Evolutionary conservation across 495 filamentous ascomycete genomes (phyloP).

Genomic region (Aspergillus biplanus): DNA sequence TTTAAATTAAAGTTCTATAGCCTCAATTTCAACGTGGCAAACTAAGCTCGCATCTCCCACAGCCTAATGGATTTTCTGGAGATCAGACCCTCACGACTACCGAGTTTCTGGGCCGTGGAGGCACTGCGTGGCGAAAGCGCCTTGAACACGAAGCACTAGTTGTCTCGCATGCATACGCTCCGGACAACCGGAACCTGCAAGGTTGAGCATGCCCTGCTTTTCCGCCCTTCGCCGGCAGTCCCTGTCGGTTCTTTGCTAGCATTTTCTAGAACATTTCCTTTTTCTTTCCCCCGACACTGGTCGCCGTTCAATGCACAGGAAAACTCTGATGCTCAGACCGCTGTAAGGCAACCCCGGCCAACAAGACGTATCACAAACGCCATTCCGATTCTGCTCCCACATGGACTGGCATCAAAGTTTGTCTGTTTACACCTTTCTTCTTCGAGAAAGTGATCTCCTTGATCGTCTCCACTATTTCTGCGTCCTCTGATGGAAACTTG

Average conservation of each 20-base stretch:
- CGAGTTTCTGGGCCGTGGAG: background rate
- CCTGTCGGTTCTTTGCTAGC: background rate
- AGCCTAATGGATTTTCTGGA: background rate
- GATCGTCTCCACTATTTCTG: background rate
- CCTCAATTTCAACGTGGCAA: background rate
- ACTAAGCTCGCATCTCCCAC: background rate
- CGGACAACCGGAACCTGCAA: constrained; percentile 1
- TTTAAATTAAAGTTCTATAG: background rate
- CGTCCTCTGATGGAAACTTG: background rate
- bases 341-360: background rate
- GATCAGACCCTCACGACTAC: background rate
- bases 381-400: constrained; percentile 1
- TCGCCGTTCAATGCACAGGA: background rate
- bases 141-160: background rate
- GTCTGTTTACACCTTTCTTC: background rate
- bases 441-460: background rate
- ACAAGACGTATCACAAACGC: background rate
- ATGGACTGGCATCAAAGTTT: background rate
- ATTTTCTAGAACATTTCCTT: background rate
- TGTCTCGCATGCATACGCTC: background rate
- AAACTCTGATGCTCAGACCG: background rate
- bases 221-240: background rate
- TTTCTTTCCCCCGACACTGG: background rate
- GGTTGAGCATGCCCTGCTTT: background rate
- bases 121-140: too few species aligned